These are phyloP conservation scores for Xylariaceae sp. DNA, from an alignment of 2,329 filamentous ascomycete genomes.

Conservation along the genomic window DNA sequence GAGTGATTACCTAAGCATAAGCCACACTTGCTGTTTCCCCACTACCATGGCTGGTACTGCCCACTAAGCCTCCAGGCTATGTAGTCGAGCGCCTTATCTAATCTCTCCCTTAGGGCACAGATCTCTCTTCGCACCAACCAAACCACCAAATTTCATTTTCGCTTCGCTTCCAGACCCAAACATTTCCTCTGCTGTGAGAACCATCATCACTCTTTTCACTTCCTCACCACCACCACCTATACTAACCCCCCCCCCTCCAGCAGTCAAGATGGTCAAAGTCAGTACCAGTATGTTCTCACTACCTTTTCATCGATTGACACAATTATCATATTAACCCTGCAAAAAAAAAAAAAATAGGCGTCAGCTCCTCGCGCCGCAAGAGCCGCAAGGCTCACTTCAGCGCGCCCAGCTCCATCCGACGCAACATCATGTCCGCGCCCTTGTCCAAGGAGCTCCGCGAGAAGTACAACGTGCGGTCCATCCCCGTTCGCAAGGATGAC, in stretches of 20 bases:
- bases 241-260: constrained; percentile 12
- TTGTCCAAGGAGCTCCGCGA: constrained; percentile 96
- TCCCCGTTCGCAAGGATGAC: constrained; percentile 96
- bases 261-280: constrained; percentile 32
- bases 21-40: no score
- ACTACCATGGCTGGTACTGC: no score
- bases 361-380: constrained; percentile 77
- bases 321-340: no score
- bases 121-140: constrained; percentile 22
- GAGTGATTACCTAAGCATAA: no score
- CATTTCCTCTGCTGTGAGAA: constrained; percentile 8
- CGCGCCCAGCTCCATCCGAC: constrained; percentile 89
- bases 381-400: constrained; percentile 98
- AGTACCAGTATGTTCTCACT: constrained; percentile 25
- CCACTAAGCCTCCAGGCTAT: no score
- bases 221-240: constrained; percentile 7
- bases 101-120: constrained; percentile 23
- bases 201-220: constrained; percentile 12
- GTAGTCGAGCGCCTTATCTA: constrained; percentile 3
- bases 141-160: constrained; percentile 16
- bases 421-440: constrained; percentile 94
- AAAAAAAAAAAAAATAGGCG: constrained; percentile 8
- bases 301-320: not conserved
- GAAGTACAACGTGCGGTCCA: constrained; percentile 97
- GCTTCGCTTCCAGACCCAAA: constrained; percentile 16